A percentile compares a stretch with the other conserved stretches of the same genome.
Conservation (phyloP, 2,329 filamentous ascomycete species). For the Botryotinia calthae region DNA sequence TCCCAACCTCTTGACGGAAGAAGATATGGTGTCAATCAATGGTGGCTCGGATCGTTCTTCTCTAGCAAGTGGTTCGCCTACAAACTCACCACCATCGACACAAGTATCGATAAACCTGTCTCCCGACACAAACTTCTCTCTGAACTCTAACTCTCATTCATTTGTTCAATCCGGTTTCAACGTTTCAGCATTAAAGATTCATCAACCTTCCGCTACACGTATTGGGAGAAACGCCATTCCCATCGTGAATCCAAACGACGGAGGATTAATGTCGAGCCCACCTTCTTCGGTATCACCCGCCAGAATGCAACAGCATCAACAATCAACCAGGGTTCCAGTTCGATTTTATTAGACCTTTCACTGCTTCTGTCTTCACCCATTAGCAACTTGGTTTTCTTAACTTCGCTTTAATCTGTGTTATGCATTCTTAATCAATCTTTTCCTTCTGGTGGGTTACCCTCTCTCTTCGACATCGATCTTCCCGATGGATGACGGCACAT, state of each 20-base stretch:
- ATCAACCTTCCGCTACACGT: slow-evolving; percentile 86
- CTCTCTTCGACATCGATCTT: slow-evolving; percentile 37
- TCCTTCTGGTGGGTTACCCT: slow-evolving; percentile 35
- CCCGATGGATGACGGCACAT: slow-evolving; percentile 31
- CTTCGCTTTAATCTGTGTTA: slow-evolving; percentile 35
- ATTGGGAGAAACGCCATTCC: slow-evolving; percentile 88
- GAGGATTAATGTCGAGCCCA: slow-evolving; percentile 83
- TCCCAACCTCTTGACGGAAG: slow-evolving; percentile 82
- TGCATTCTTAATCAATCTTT: slow-evolving; percentile 33
- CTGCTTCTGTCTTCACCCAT: slow-evolving; percentile 27
- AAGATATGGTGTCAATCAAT: slow-evolving; percentile 83
- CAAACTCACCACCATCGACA: slow-evolving; percentile 82
- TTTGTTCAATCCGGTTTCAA: slow-evolving; percentile 64
- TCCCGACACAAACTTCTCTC: slow-evolving; percentile 72
- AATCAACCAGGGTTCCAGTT: slow-evolving; percentile 6
- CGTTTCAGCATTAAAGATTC: slow-evolving; percentile 70
- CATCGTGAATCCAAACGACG: slow-evolving; percentile 93
- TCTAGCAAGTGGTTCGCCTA: slow-evolving; percentile 88
- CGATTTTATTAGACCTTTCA: slow-evolving; percentile 36
- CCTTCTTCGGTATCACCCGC: slow-evolving; percentile 67
- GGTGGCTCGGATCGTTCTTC: slow-evolving; percentile 92
- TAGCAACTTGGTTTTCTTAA: slow-evolving; percentile 28
- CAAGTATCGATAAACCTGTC: slow-evolving; percentile 58
- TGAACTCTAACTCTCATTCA: slow-evolving; percentile 64
- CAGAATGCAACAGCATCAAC: slow-evolving; percentile 50